Evolutionary conservation across 768 basidiomycete genomes (phyloP), one percentile per base, ranked within the genome.

Genomic region (Naganishia randhawae): DNA sequence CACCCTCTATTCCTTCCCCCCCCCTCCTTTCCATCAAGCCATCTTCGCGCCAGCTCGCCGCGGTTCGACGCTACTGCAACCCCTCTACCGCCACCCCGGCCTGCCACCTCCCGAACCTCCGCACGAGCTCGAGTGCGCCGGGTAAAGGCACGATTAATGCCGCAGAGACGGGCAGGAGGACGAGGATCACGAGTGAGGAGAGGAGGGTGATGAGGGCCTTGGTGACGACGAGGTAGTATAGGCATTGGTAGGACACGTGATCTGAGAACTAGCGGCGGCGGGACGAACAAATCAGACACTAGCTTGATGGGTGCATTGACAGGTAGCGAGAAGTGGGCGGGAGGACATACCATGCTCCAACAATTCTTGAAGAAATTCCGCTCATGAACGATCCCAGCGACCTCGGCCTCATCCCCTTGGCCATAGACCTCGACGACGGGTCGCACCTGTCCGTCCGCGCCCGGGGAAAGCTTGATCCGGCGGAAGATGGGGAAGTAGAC

Each of bases 191-290:
- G 50, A 79, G 75, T 3, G 76, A 75, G 16, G 74, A 74, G 63
- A 77, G 73, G 13, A 79, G 73, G n/a, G 73, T 74, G 54, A 79
- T 73, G 22, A 78, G 57, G 3, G 78, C 76, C 69, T 79, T 79
- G 66, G 76, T 76, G 57, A 79, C 74, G 5, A 79, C 67, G 57
- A 79, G 76, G 54, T 79, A 78, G 37, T 73, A 73, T 11, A 79
- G 63, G 13, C 76, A 74, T 14, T 76, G 75, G 54, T 79, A 79
- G 0, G 76, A 77, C 27, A 77, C 73, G 66, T 77, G 75, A 61
- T 79, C 78, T 37, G 63, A 50, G 16, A 45, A 65, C 45, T 51
- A 33, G 10, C 19, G 33, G 10, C n/a, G 25, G 29, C 29, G 29
- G 42, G 11, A 51, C 11, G 11, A 32, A 19, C 16, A 5, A 19